Conservation (phyloP, 2,329 filamentous ascomycete species). For the Colletotrichum eleusines region DNA sequence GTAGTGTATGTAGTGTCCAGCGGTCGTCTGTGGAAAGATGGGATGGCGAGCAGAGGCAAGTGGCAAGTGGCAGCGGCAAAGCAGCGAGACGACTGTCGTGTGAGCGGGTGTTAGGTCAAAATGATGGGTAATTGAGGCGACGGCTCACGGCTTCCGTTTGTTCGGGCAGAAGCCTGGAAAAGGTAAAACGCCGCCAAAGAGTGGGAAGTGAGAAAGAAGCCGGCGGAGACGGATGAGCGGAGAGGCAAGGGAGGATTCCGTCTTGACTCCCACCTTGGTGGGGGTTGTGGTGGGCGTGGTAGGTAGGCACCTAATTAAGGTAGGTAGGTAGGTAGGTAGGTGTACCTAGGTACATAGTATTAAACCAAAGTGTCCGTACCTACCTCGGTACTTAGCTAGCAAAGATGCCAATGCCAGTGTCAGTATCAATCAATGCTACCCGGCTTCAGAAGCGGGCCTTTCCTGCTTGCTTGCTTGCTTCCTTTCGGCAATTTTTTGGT, state of each 20-base stretch:
- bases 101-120: background rate
- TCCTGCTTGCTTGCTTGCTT: too few relatives aligned
- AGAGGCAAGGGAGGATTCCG: constrained; percentile 12
- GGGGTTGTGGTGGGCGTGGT: constrained; percentile 16
- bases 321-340: background rate
- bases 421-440: too few relatives aligned
- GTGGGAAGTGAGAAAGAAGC: constrained; percentile 1
- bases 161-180: constrained; percentile 31
- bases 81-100: background rate
- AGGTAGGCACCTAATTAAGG: background rate
- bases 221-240: constrained; percentile 6
- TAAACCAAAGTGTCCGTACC: too few relatives aligned
- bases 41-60: constrained; percentile 9
- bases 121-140: constrained; percentile 9
- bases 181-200: constrained; percentile 18
- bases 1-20: too few relatives aligned
- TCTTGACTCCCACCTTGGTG: constrained; percentile 27
- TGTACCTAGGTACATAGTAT: too few relatives aligned
- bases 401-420: too few relatives aligned
- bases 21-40: background rate
- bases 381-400: too few relatives aligned
- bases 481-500: too few relatives aligned
- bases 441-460: too few relatives aligned
- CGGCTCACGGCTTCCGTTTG: background rate
- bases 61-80: constrained; percentile 1